Conservation (phyloP, 805 yeast genomes). For the Yarrowia alimentaria region DNA sequence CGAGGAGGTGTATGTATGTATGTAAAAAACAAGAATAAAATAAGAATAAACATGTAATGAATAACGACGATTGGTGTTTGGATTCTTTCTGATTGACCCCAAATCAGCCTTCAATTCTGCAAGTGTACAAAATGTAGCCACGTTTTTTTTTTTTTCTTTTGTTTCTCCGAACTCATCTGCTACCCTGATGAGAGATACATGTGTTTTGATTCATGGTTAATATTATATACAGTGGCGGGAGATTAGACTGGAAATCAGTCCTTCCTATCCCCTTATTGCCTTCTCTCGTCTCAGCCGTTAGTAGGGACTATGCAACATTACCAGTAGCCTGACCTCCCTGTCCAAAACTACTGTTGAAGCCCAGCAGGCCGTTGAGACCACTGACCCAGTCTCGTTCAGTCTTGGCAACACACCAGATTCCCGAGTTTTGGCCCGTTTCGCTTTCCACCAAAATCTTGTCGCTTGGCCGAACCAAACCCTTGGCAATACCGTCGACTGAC, state of each 20-base stretch:
- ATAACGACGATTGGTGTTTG: no score
- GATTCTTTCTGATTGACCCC: no score
- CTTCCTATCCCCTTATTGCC: no score
- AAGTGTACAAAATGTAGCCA: no score
- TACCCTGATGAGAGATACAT: no score
- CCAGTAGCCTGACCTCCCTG: constrained; percentile 15
- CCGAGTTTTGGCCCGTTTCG: constrained; percentile 41
- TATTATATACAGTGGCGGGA: no score
- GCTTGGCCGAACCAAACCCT: constrained; percentile 63
- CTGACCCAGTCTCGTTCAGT: constrained; percentile 87
- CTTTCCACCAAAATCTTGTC: constrained; percentile 47
- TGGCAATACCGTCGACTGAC: constrained; percentile 81
- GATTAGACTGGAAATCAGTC: no score
- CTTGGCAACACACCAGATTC: constrained; percentile 85
- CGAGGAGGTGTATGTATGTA: no score
- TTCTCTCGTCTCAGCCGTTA: constrained; percentile 16
- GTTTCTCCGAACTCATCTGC: no score
- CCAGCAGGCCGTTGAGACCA: constrained; percentile 82
- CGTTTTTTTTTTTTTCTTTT: no score
- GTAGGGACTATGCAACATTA: constrained; percentile 3
- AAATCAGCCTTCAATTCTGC: no score
- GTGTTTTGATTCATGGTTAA: no score
- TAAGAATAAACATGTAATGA: neutral
- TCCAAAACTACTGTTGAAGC: constrained; percentile 82
- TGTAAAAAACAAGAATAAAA: neutral